phyloP scores from a whole-genome alignment of 2,329 filamentous ascomycete species.

The Penicillium sclerotigenum region DNA sequence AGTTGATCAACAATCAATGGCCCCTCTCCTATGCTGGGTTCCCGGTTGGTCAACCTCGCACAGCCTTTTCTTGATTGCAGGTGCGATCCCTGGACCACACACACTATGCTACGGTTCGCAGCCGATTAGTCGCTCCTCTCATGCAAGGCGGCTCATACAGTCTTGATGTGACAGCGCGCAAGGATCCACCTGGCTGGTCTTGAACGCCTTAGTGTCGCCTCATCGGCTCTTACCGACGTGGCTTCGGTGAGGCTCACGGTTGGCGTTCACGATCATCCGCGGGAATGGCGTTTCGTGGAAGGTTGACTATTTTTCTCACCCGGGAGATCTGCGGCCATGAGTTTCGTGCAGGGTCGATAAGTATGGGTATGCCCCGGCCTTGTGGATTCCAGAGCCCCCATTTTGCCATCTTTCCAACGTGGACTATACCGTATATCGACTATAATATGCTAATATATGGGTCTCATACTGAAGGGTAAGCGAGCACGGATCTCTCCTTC shows the following conservation, averaged over 20 bases:
- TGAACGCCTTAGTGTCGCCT: constrained; percentile 20
- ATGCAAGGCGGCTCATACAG: constrained; percentile 21
- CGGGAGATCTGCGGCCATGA: constrained; percentile 13
- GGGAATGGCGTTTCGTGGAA: constrained; percentile 8
- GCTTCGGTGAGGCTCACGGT: constrained; percentile 18
- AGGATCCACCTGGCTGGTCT: constrained; percentile 18
- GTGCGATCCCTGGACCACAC: not conserved
- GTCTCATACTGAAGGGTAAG: not conserved
- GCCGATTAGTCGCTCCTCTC: constrained; percentile 23
- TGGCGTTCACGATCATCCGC: constrained; percentile 11
- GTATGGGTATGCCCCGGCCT: not conserved
- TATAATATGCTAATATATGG: not conserved
- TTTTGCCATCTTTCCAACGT: not conserved
- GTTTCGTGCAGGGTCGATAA: constrained; percentile 3
- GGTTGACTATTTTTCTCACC: not conserved
- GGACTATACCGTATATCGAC: not conserved
- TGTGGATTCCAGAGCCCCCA: not conserved
- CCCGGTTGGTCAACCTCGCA: constrained; percentile 2
- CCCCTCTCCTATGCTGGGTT: constrained; percentile 2
- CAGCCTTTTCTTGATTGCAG: not conserved
- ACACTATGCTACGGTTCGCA: constrained; percentile 7
- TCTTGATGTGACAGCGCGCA: constrained; percentile 22
- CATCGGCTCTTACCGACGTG: constrained; percentile 25
- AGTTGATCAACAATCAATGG: not conserved
- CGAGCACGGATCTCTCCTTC: not conserved